Evolutionary conservation across 495 filamentous ascomycete genomes (phyloP), one percentile per base, ranked within the genome.

Genomic region (Aspergillus incahuasiensis): DNA sequence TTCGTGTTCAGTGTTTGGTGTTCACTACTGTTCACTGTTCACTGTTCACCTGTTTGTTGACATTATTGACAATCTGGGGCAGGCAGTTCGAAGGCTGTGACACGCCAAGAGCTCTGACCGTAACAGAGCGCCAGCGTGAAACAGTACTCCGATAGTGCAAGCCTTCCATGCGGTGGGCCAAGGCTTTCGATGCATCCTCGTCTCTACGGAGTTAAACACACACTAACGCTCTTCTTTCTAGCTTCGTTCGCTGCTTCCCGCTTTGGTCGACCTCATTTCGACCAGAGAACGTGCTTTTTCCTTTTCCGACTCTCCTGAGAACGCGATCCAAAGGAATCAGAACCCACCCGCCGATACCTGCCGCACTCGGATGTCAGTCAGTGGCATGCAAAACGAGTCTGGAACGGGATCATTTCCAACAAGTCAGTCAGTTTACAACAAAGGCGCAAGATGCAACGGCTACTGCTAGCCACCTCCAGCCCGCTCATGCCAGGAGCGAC

Each of bases 331-430:
- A 20, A 28, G 21, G 24, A 39, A 34, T 30, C 42, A 45, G 30
- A 52, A 47, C 15, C 54, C 55, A 55, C 6, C 57, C 48, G 57
- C 38, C 48, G 51, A 58, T 63, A 55, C 57, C 50, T 63, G 28
- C 53, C 56, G 48, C 55, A 47, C 53, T 47, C 53, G 53, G 42
- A 4, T 28, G 25, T 3, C 39, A 50, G 50, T 32, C 44, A 54
- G 46, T 57, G 58, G 49, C 48, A 61, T 61, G 42, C 47, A 38
- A 50, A 51, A 34, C 12, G 24, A 38, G 48, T 40, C 35, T 54
- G 57, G 30, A 45, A 40, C 38, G 3, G n/a, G 15, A 40, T 40
- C 15, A 12, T 40, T 11, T 35, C 13, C 32, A 7, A 5, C 18
- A n/a, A 40, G 13, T 12, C 12, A 3, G 7, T 24, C 41, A 44